Conservation (phyloP, 1,139 yeast species). For the Nematodospora anomalae region DNA sequence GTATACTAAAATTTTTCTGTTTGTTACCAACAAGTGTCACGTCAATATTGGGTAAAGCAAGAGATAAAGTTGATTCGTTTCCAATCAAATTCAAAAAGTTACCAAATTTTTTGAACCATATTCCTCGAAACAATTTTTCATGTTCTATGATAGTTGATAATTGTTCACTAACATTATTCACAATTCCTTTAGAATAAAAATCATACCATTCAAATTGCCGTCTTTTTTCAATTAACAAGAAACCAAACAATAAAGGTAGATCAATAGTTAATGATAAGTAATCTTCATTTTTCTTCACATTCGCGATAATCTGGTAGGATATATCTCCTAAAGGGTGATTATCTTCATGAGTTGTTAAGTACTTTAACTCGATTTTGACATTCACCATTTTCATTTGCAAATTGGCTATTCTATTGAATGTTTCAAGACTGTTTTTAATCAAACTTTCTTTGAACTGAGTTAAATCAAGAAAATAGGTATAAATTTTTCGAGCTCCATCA, state of each 20-base stretch:
- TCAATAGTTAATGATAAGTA: conserved; percentile 61
- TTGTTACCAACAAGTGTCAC: conserved; percentile 34
- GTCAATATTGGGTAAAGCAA: conserved; percentile 42
- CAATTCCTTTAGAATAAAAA: conserved; percentile 50
- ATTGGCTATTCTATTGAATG: conserved; percentile 36
- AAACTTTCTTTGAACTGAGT: conserved; percentile 29
- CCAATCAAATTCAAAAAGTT: conserved; percentile 32
- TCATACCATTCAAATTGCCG: conserved; percentile 70
- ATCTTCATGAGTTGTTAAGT: conserved; percentile 12
- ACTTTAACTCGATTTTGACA: conserved; percentile 31
- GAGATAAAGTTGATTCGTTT: conserved; percentile 18
- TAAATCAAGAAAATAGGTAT: conserved; percentile 18
- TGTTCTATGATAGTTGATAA: conserved; percentile 57
- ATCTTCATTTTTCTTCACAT: conserved; percentile 43
- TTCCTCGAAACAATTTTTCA: conserved; percentile 56
- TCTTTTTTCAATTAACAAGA: conserved; percentile 65
- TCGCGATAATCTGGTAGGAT: conserved; percentile 26
- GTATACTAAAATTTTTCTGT: conserved; percentile 21
- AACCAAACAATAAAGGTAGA: conserved; percentile 79
- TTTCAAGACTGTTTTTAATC: conserved; percentile 21
- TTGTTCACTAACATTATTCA: conserved; percentile 56
- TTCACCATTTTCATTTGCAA: conserved; percentile 43
- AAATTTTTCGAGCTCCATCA: conserved; percentile 16
- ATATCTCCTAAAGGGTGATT: conserved; percentile 7
- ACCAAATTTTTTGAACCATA: conserved; percentile 68